Percentiles rank a stretch among this genome's conserved stretches.
Evolutionary conservation across 495 filamentous ascomycete genomes (phyloP).

Genomic region (Lasiosphaeria miniovina): DNA sequence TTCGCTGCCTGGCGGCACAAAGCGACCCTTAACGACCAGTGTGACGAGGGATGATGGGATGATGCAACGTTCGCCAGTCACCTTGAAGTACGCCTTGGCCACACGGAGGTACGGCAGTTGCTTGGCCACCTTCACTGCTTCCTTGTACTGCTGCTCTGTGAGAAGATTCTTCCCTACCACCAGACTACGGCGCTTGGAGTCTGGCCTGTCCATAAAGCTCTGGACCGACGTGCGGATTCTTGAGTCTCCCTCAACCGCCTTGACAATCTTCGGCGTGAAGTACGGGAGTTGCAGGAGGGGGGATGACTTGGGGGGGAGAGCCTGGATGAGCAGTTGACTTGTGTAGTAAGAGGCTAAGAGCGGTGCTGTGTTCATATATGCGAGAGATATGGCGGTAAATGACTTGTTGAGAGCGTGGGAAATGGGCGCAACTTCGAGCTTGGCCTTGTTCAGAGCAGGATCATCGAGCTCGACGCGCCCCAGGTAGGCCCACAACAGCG

Average conservation of each 20-base stretch:
- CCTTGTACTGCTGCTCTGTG: constrained; percentile 70
- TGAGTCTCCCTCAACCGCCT: constrained; percentile 71
- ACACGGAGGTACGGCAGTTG: constrained; percentile 79
- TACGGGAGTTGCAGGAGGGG: constrained; percentile 91
- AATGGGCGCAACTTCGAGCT: constrained; percentile 76
- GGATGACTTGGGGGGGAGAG: constrained; percentile 73
- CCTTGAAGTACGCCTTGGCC: constrained; percentile 98
- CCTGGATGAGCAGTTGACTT: constrained; percentile 86
- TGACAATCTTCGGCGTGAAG: constrained; percentile 72
- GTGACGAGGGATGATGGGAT: constrained; percentile 92
- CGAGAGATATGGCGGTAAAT: constrained; percentile 82
- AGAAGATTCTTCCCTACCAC: constrained; percentile 68
- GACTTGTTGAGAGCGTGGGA: constrained; percentile 79
- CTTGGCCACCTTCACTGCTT: constrained; percentile 69
- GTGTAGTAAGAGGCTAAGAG: constrained; percentile 78
- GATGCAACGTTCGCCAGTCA: constrained; percentile 87
- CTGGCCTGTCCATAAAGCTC: constrained; percentile 79
- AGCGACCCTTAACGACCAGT: constrained; percentile 90
- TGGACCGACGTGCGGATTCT: constrained; percentile 77
- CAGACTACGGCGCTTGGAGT: constrained; percentile 66
- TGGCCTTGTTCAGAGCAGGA: constrained; percentile 66
- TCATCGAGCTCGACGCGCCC: constrained; percentile 78
- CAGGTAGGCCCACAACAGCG: constrained; percentile 91
- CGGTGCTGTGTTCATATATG: constrained; percentile 78
- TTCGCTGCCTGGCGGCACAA: constrained; percentile 79